Base-by-base conservation (phyloP, 768 basidiomycete species). In the Panus rudis region DNA sequence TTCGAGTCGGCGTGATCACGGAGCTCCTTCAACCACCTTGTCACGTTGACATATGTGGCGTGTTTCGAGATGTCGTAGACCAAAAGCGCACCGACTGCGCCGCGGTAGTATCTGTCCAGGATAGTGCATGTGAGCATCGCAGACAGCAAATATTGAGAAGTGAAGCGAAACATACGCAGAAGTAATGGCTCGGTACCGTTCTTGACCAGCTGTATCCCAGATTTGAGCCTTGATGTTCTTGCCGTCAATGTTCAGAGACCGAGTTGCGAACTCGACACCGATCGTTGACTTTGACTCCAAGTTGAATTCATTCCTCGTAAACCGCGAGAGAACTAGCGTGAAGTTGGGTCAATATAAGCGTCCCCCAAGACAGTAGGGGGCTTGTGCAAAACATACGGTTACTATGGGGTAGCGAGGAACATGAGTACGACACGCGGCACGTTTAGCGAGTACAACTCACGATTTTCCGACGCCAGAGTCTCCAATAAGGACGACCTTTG, bases 171-270 rank as follows among this genome's bases (percentile, higher is more conserved):
- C 81, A 63, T 43, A 88, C 88, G 93, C 93, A 58, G 93, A 92
- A 37, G 93, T 96, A 64, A 97, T 98, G 40, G 93, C 93, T 44
- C 93, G 83, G 69, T 98, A 97, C 53, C 92, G 84, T 66, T 97
- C 93, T 65, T 97, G 92, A 16, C 93, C 93, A 56, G 93, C 93
- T 91, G 94, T 99, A 67, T 99, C 96, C 94, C 94, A 99, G 56
- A 99, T 87, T 68, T 98, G 94, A 17, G 94, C 94, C 67, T 98
- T 98, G 54, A 99, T 78, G 2, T 83, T 92, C 81, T 98, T 98
- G 30, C 81, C 80, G 61, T 98, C 94, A n/a, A 98, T 89, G 53
- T 76, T 86, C 63, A 92, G 90, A 14, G 90, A 88, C 58, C 96
- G 80, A 31, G 94, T 97, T 3, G 94, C 96, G 57, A 99, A 99